These are phyloP conservation scores for Raphanus sativus DNA, from an alignment of 345 rosid species.

Conservation along the genomic window DNA sequence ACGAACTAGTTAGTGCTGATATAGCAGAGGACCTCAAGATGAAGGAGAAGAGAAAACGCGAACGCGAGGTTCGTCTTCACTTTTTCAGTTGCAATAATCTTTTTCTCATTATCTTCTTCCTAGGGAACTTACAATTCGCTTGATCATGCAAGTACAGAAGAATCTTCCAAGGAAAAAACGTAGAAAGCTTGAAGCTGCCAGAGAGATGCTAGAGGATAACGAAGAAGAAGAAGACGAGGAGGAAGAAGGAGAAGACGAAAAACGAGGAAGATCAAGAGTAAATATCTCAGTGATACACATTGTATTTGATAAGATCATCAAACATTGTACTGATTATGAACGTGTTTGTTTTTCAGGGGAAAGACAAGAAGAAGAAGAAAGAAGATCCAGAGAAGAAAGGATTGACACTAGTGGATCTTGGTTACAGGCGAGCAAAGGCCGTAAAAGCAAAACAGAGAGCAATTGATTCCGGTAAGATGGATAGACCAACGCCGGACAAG, in stretches of 20 bases:
- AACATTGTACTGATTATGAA: conserved; percentile 8
- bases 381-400: conserved; percentile 63
- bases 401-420: conserved; percentile 67
- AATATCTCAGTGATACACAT: conserved; percentile 7
- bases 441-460: conserved; percentile 78
- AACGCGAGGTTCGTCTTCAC: conserved; percentile 62
- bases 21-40: conserved; percentile 85
- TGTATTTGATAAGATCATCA: not conserved
- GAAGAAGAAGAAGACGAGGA: conserved; percentile 56
- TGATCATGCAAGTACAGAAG: conserved; percentile 55
- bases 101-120: conserved; percentile 6
- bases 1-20: conserved; percentile 72
- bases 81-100: conserved; percentile 20
- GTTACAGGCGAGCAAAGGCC: conserved; percentile 85
- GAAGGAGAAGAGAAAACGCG: conserved; percentile 93
- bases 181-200: conserved; percentile 89
- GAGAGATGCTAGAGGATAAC: conserved; percentile 91
- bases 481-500: conserved; percentile 44
- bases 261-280: conserved; percentile 44
- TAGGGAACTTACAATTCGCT: conserved; percentile 14
- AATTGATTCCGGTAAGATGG: conserved; percentile 63
- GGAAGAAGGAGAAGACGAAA: conserved; percentile 29
- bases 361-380: conserved; percentile 45
- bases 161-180: conserved; percentile 86
- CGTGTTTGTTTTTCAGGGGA: conserved; percentile 35